Evolutionary conservation across 306 rosid species (phyloP).

Genomic region (Abrus precatorius): DNA sequence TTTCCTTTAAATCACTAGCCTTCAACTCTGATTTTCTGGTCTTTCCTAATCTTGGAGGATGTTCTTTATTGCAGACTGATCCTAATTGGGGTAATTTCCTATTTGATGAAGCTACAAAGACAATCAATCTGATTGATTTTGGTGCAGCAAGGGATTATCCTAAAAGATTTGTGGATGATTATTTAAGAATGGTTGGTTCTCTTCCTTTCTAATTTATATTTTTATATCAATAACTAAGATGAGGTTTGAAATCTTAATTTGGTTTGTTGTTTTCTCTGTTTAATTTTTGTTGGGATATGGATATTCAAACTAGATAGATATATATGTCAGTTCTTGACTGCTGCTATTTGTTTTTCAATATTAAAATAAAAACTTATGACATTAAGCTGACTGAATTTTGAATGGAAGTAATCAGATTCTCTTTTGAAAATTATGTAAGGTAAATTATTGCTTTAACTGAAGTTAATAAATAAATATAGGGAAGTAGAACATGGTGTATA

Average conservation of each 20-base stretch:
- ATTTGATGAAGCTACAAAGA: constrained; percentile 72
- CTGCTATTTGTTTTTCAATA: neutral
- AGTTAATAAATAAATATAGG: constrained; percentile 17
- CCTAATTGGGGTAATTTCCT: constrained; percentile 99
- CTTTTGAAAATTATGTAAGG: neutral
- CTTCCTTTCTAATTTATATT: constrained; percentile 26
- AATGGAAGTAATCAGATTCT: constrained; percentile 12
- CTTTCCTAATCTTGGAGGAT: constrained; percentile 47
- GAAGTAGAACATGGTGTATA: constrained; percentile 25
- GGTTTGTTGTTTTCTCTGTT: constrained; percentile 24
- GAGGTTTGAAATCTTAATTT: constrained; percentile 37
- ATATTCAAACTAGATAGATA: constrained; percentile 27
- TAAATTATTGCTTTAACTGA: constrained; percentile 24
- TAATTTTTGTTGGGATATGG: constrained; percentile 29
- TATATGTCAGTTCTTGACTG: constrained; percentile 34
- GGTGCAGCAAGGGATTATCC: constrained; percentile 95
- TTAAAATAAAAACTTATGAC: constrained; percentile 26
- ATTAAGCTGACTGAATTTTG: constrained; percentile 2
- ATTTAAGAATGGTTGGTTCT: constrained; percentile 84
- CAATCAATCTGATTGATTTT: constrained; percentile 88
- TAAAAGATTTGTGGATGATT: constrained; percentile 84
- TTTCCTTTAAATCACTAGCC: constrained; percentile 32
- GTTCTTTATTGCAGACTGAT: constrained; percentile 80
- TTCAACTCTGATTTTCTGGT: constrained; percentile 39
- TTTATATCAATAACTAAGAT: constrained; percentile 24